Conservation (phyloP, 208 protist genomes). For the Leishmania arabica region DNA sequence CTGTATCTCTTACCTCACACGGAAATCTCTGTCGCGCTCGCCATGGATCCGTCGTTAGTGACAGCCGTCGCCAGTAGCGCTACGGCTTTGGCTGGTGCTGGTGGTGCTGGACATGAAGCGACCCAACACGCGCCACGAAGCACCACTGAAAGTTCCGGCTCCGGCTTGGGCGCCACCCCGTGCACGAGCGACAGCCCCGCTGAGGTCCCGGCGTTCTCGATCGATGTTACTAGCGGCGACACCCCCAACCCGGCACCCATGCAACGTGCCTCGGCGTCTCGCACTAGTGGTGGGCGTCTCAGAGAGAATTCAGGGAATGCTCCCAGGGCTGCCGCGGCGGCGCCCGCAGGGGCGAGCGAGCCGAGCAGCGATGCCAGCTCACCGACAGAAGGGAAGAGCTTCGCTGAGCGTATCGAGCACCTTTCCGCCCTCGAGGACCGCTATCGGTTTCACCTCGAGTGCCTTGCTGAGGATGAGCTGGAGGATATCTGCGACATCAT, state of each 20-base stretch:
- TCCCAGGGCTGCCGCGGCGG: neutral
- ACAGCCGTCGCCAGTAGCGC: neutral
- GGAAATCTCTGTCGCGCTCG: neutral
- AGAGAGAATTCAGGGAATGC: neutral
- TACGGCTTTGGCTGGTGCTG: neutral
- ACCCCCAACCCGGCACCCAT: neutral
- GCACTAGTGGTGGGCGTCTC: neutral
- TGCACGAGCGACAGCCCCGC: constrained; percentile 10
- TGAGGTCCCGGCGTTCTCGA: neutral
- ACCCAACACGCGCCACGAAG: constrained; percentile 17
- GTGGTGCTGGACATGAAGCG: neutral
- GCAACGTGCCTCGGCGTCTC: neutral
- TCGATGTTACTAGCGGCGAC: neutral
- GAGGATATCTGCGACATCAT: constrained; percentile 50
- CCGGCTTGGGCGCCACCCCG: constrained; percentile 6
- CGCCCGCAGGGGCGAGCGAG: neutral
- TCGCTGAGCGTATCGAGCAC: constrained; percentile 23
- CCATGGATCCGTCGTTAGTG: neutral
- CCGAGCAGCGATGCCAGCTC: neutral
- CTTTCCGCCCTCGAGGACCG: constrained; percentile 26
- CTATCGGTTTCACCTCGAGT: constrained; percentile 36
- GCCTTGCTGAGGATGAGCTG: constrained; percentile 31
- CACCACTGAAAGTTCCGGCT: constrained; percentile 20
- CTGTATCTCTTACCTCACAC: neutral
- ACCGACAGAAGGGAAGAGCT: constrained; percentile 6